phyloP scores from a whole-genome alignment of 306 rosid species.

The Fragaria vesca region DNA sequence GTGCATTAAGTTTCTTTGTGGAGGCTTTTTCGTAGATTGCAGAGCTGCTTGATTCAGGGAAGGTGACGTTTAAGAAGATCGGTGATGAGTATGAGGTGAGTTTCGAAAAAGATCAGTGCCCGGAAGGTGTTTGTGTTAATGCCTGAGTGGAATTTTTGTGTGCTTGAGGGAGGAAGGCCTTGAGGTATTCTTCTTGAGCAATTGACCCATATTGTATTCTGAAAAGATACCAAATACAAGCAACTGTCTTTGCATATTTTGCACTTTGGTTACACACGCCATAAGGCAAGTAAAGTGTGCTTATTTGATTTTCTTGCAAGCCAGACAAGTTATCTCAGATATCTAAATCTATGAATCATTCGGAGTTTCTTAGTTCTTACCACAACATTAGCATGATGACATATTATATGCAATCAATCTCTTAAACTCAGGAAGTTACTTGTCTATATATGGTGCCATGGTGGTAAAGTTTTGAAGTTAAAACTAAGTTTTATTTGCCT shows the following conservation, averaged over 20 bases:
- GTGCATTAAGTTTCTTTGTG: background rate
- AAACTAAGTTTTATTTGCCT: background rate
- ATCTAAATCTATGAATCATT: no score
- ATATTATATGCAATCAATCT: background rate
- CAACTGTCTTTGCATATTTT: background rate
- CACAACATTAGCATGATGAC: background rate
- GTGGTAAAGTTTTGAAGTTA: background rate
- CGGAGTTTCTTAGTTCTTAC: no score
- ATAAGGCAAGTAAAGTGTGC: background rate
- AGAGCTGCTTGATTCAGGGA: conserved; percentile 76
- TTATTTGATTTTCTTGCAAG: no score
- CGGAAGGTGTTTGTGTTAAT: background rate
- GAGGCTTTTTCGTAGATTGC: conserved; percentile 49
- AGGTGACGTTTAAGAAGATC: conserved; percentile 50
- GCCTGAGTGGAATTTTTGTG: background rate
- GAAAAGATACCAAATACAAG: background rate
- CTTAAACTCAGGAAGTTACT: background rate
- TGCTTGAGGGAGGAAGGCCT: background rate
- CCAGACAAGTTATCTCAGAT: no score
- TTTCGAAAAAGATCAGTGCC: background rate
- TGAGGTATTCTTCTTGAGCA: no score
- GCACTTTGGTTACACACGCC: background rate
- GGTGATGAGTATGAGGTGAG: conserved; percentile 35
- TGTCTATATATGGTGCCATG: background rate
- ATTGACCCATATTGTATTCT: no score